Percentiles rank a stretch among this genome's conserved stretches.
phyloP scores from a whole-genome alignment of 2,329 filamentous ascomycete genomes.

The Aspergillus fischeri region DNA sequence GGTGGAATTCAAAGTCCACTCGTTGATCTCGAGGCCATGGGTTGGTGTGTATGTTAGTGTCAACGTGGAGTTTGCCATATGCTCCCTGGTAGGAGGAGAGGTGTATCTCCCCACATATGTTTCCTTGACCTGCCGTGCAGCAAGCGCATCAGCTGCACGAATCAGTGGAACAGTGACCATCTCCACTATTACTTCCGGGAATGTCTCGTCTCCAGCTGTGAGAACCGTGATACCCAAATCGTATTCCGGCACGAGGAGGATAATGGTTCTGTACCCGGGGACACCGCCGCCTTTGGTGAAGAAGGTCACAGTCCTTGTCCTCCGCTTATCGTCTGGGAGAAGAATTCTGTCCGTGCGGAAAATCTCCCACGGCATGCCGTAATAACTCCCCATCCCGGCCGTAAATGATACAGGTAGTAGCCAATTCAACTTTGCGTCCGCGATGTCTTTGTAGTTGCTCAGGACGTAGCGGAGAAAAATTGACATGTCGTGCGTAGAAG shows the following conservation, averaged over 20 bases:
- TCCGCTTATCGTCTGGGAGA: conserved; percentile 19
- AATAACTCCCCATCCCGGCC: conserved; percentile 36
- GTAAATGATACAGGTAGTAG: conserved; percentile 37
- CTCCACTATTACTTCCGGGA: conserved; percentile 9
- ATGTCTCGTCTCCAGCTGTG: conserved; percentile 14
- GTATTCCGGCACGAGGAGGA: conserved; percentile 42
- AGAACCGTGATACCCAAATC: conserved; percentile 43
- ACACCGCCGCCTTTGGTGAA: conserved; percentile 44
- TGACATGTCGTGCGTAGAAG: conserved; percentile 38
- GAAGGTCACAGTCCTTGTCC: conserved; percentile 34
- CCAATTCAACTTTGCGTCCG: conserved; percentile 41
- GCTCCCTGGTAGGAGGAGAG: background rate
- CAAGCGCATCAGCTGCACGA: conserved; percentile 15
- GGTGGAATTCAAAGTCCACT: conserved; percentile 8
- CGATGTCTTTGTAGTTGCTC: conserved; percentile 39
- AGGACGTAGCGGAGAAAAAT: conserved; percentile 43
- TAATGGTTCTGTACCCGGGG: conserved; percentile 40
- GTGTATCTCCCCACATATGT: conserved; percentile 9
- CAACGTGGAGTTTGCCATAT: background rate
- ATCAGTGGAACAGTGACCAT: conserved; percentile 14
- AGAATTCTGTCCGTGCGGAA: conserved; percentile 40
- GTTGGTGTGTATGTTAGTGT: background rate
- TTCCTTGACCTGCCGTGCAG: conserved; percentile 5
- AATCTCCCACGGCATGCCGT: conserved; percentile 49
- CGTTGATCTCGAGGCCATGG: background rate